These are phyloP conservation scores for Martensiomyces pterosporus DNA, from an alignment of 192 early-diverging fungal genomes.

Conservation along the genomic window DNA sequence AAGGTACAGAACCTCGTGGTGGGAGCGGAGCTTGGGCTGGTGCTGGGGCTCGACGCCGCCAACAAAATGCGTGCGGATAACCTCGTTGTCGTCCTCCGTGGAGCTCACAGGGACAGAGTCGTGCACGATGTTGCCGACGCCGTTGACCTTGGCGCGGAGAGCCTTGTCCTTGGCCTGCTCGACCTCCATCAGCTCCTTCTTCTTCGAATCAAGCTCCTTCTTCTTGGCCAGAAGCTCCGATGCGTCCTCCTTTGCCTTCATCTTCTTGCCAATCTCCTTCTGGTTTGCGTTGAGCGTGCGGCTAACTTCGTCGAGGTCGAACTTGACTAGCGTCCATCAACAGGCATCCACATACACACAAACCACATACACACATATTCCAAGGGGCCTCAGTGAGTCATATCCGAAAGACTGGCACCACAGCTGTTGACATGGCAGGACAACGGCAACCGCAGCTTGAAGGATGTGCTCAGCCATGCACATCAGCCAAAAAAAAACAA, in stretches of 20 bases:
- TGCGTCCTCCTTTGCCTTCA: conserved; percentile 90
- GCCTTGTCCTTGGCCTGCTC: conserved; percentile 73
- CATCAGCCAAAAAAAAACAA: not conserved
- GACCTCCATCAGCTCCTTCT: conserved; percentile 58
- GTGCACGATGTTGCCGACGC: conserved; percentile 96
- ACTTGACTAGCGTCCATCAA: conserved; percentile 65
- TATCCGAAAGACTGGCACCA: too few species aligned
- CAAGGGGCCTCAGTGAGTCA: too few species aligned
- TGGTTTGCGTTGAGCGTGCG: conserved; percentile 87
- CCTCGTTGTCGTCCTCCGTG: conserved; percentile 78
- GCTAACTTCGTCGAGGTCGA: conserved; percentile 83
- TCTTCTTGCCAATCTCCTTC: conserved; percentile 83
- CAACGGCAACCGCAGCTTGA: not conserved
- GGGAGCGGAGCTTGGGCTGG: conserved; percentile 63
- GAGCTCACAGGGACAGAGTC: conserved; percentile 79
- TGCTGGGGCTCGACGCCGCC: conserved; percentile 55
- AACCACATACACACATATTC: too few species aligned
- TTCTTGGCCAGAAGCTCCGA: conserved; percentile 70
- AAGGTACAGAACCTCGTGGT: conserved; percentile 94
- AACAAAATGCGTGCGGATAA: conserved; percentile 61
- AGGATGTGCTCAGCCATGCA: not conserved
- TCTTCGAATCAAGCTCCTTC: conserved; percentile 66
- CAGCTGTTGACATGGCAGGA: too few species aligned
- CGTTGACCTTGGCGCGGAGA: conserved; percentile 72
- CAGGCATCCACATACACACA: too few species aligned